Percentiles rank a stretch among this genome's conserved stretches.
phyloP scores from a whole-genome alignment of 208 protist species.

The Entamoeba invadens region DNA sequence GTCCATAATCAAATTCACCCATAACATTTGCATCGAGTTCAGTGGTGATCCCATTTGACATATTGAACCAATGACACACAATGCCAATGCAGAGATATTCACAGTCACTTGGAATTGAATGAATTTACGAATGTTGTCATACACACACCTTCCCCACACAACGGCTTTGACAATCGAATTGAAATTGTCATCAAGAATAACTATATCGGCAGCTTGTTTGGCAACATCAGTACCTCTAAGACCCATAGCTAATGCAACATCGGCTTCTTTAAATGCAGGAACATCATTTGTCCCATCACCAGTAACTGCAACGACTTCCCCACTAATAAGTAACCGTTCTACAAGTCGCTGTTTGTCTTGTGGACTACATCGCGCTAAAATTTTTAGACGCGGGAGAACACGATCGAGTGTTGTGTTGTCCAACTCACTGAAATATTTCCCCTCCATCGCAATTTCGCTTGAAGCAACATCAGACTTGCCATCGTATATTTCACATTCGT shows the following conservation, averaged over 20 bases:
- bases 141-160: constrained; percentile 86
- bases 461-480: not conserved
- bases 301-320: not conserved
- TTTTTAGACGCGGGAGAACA: not conserved
- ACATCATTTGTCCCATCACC: constrained; percentile 65
- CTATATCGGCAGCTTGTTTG: constrained; percentile 65
- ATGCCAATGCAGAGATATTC: constrained; percentile 72
- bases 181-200: constrained; percentile 93
- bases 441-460: constrained; percentile 41
- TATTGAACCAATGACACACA: constrained; percentile 64
- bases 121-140: constrained; percentile 35
- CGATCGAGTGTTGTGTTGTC: constrained; percentile 38
- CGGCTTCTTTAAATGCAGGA: constrained; percentile 72
- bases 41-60: constrained; percentile 13
- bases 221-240: constrained; percentile 75
- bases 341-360: not conserved
- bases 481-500: not conserved
- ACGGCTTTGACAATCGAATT: constrained; percentile 78
- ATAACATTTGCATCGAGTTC: constrained; percentile 63
- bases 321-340: not conserved
- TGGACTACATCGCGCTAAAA: not conserved
- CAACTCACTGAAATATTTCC: constrained; percentile 18
- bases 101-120: constrained; percentile 75
- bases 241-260: constrained; percentile 89
- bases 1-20: constrained; percentile 98